Base-by-base conservation (phyloP, 768 basidiomycete species). In the Cystofilobasidium macerans region DNA sequence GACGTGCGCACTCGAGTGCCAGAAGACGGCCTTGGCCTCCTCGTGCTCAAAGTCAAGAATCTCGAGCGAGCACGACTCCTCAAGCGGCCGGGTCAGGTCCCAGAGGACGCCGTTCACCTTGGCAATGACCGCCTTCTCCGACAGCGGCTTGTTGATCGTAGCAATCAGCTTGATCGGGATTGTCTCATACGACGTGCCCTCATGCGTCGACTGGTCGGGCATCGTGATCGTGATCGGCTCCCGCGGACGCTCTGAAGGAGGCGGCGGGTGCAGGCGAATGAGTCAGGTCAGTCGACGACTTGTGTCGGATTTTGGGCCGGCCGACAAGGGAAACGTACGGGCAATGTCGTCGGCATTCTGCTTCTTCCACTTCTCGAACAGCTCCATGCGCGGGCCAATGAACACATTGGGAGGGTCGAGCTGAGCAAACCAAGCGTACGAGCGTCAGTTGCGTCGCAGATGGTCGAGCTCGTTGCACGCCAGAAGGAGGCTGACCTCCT, bases 1-100 rank as follows among this genome's bases (percentile, higher is more conserved):
- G 64, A 98, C 91, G 77, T 98, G 95, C 0, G 95, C 95, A 30
- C 93, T 97, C 22, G 95, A 98, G 76, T 98, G 95, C 95, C 95
- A 99, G 80, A 98, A 99, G 11, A 99, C 95, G 72, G 86, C 87
- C 77, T 97, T 92, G 67, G 94, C 92, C 76, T 36, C 62, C 3
- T 86, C 84, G 72, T 91, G 82, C 53, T 98, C 92, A 73, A 98
- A 99, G 76, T 94, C 89, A 56, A 98, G 80, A 22, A 99, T 73
- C 70, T 90, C 85, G 30, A 99, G 81, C 69, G 83, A 84, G 73
- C 84, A 85, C 0, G 87, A 84, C 48, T 79, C 79, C 78, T 98
- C 94, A n/a, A 99, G 81, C 0, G 95, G 94, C 64, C 95, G 82
- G 70, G 93, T 89, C 28, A 99, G 80, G 77, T 99, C 95, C 92